A percentile compares a stretch with the other conserved stretches of the same genome.
Conservation (phyloP, 805 yeast species). For the Teunomyces cretensis region DNA sequence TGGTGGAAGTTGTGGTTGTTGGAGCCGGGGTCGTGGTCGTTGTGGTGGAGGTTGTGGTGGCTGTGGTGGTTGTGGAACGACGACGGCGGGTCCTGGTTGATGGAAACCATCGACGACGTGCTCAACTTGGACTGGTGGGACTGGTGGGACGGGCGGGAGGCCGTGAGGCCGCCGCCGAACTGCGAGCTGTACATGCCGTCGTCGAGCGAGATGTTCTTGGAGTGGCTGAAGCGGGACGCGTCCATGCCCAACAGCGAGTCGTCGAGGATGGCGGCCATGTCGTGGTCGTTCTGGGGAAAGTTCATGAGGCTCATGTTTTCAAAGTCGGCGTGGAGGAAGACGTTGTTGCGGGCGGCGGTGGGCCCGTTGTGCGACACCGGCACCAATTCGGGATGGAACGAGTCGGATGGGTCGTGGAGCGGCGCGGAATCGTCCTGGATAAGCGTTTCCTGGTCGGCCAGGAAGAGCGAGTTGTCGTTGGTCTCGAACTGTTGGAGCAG, state of each 20-base stretch:
- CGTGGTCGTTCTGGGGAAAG: constrained; percentile 1
- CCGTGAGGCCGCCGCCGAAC: constrained; percentile 3
- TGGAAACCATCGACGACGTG: constrained; percentile 23
- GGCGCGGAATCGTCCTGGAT: neutral
- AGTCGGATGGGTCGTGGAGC: no score
- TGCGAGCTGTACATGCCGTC: constrained; percentile 14
- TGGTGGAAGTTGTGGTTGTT: constrained; percentile 3
- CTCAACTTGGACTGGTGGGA: constrained; percentile 19
- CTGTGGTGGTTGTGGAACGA: no score
- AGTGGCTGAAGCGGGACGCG: constrained; percentile 14
- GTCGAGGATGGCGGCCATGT: constrained; percentile 1
- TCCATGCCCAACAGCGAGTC: constrained; percentile 4
- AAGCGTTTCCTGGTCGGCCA: constrained; percentile 1
- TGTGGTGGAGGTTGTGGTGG: no score
- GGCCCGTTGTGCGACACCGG: constrained; percentile 11
- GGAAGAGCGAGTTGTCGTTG: constrained; percentile 7
- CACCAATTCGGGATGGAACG: constrained; percentile 9
- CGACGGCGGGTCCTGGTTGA: constrained; percentile 21
- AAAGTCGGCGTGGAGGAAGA: constrained; percentile 4
- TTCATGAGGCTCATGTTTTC: constrained; percentile 5
- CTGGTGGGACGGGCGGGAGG: neutral
- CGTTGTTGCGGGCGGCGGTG: neutral
- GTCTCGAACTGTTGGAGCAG: constrained; percentile 33
- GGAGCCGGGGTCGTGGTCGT: neutral
- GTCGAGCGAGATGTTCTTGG: constrained; percentile 22